Conservation (phyloP, 1,139 yeast species). For the Pneumocystis murina region DNA sequence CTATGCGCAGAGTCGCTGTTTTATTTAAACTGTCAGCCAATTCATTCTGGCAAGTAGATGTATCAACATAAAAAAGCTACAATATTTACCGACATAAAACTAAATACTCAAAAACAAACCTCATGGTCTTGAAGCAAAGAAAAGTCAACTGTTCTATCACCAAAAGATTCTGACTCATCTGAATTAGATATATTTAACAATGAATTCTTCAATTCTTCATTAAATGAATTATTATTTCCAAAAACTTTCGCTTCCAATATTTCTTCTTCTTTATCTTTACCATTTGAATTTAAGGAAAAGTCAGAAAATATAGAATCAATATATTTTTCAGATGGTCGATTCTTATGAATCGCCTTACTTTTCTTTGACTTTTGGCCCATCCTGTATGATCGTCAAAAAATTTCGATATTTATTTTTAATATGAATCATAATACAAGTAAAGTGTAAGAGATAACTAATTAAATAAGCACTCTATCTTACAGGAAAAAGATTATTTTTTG, state of each 20-base stretch:
- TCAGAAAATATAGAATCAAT: neutral
- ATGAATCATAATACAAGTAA: neutral
- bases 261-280: conserved; percentile 67
- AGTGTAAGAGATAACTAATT: neutral
- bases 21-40: conserved; percentile 16
- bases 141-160: conserved; percentile 16
- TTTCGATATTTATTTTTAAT: neutral
- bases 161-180: conserved; percentile 21
- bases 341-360: neutral
- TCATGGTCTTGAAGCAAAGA: neutral
- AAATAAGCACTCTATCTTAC: neutral
- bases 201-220: conserved; percentile 33
- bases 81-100: neutral
- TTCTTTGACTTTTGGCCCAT: neutral
- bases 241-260: conserved; percentile 71
- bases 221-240: conserved; percentile 75
- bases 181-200: conserved; percentile 1
- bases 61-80: conserved; percentile 13
- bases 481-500: conserved; percentile 4
- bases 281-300: neutral
- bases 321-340: neutral
- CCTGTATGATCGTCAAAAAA: neutral
- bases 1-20: conserved; percentile 10
- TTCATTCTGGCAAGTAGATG: conserved; percentile 21
- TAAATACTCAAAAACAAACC: neutral